phyloP scores from a whole-genome alignment of 805 yeast species.

The Barnettozyma vustinii region DNA sequence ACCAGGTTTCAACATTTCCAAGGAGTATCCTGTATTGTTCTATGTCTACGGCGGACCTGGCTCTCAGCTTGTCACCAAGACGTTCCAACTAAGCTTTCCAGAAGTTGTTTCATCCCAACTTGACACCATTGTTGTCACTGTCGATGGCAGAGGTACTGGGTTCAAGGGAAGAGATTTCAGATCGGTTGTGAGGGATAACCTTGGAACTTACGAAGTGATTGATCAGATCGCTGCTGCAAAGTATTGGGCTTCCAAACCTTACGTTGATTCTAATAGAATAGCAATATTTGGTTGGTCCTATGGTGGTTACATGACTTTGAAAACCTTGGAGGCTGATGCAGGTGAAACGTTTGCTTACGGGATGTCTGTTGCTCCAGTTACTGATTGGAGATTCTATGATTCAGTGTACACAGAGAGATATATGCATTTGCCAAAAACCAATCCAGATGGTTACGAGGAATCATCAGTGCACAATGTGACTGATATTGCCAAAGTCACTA shows the following conservation, averaged over 20 bases:
- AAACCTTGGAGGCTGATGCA: conserved; percentile 77
- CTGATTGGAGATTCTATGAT: conserved; percentile 89
- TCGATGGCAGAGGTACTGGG: conserved; percentile 97
- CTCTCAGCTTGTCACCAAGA: conserved; percentile 71
- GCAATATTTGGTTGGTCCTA: conserved; percentile 99
- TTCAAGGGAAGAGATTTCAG: conserved; percentile 77
- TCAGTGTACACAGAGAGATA: conserved; percentile 93
- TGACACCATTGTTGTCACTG: conserved; percentile 84
- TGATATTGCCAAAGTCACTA: conserved; percentile 46
- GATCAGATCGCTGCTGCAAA: conserved; percentile 89
- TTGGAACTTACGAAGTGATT: conserved; percentile 76
- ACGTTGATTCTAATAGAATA: conserved; percentile 61
- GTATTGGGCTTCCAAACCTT: conserved; percentile 53
- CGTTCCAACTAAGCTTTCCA: conserved; percentile 60
- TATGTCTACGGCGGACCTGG: conserved; percentile 96
- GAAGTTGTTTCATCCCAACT: conserved; percentile 71
- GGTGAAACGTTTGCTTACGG: conserved; percentile 80
- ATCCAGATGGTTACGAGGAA: conserved; percentile 54
- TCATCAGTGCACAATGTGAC: conserved; percentile 54
- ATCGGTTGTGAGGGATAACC: conserved; percentile 69
- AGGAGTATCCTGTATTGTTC: conserved; percentile 74
- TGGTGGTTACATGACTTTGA: conserved; percentile 91
- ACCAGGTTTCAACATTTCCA: conserved; percentile 51
- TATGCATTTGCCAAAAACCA: conserved; percentile 76
- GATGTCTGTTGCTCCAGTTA: conserved; percentile 96